Conservation (phyloP, 306 rosid genomes). For the Boehmeria nivea region DNA sequence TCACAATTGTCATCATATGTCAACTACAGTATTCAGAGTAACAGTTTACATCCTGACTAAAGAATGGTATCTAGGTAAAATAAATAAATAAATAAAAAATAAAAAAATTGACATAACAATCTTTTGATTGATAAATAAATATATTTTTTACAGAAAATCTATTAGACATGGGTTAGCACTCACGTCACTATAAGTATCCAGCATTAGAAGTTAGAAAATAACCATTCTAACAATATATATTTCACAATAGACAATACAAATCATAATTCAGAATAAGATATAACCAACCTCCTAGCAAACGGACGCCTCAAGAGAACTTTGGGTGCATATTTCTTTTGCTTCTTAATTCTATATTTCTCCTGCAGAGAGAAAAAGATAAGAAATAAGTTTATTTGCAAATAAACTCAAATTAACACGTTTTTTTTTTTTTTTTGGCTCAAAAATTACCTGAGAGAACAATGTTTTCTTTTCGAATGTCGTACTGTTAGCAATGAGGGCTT, state of each 20-base stretch:
- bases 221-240: no score
- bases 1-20: background rate
- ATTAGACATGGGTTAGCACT: no score
- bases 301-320: constrained; percentile 61
- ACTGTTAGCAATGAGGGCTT: constrained; percentile 87
- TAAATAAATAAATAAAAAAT: background rate
- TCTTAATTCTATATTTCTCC: constrained; percentile 91
- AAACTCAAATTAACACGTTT: constrained; percentile 4
- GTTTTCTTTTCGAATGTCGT: constrained; percentile 91
- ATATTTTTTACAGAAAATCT: no score
- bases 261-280: background rate
- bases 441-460: constrained; percentile 74
- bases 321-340: constrained; percentile 96
- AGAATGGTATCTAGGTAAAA: background rate
- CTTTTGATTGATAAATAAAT: no score
- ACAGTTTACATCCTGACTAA: no score
- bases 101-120: no score
- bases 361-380: constrained; percentile 25
- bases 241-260: no score
- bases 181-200: no score
- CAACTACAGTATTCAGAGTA: no score
- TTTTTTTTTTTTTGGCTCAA: constrained; percentile 12
- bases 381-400: constrained; percentile 11
- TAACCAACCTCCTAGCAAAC: constrained; percentile 79
- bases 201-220: no score